Evolutionary conservation across 75 land plant species (phyloP).

Genomic region (Chamaecyparis obtusa): DNA sequence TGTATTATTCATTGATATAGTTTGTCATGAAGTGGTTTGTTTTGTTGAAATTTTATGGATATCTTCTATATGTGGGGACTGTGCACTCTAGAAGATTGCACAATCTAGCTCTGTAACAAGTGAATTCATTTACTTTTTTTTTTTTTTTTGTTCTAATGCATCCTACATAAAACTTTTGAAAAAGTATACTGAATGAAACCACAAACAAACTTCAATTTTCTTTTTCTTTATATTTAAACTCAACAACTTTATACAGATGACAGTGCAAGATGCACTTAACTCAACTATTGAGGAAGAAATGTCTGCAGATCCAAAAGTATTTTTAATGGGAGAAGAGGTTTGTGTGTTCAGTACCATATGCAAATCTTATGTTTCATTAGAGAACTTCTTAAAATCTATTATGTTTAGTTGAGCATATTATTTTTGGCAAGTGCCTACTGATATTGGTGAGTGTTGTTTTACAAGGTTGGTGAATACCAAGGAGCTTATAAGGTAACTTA

Average conservation of each 20-base stretch:
- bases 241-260: constrained; percentile 48
- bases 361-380: neutral
- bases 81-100: neutral
- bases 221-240: neutral
- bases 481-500: constrained; percentile 90
- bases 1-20: neutral
- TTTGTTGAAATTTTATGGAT: neutral
- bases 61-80: neutral
- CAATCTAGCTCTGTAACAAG: neutral
- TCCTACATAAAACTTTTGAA: neutral
- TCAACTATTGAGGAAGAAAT: constrained; percentile 91
- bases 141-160: neutral
- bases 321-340: constrained; percentile 93
- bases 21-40: neutral
- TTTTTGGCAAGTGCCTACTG: constrained; percentile 4
- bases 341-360: neutral
- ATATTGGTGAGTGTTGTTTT: neutral
- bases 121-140: neutral
- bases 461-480: constrained; percentile 93
- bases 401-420: neutral
- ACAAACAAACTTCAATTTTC: neutral
- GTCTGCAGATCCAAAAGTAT: constrained; percentile 79
- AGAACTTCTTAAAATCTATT: neutral
- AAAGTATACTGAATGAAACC: neutral
- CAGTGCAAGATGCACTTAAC: constrained; percentile 82